Conservation (phyloP, 257 asterid genomes). For the Ehretia macrophylla region DNA sequence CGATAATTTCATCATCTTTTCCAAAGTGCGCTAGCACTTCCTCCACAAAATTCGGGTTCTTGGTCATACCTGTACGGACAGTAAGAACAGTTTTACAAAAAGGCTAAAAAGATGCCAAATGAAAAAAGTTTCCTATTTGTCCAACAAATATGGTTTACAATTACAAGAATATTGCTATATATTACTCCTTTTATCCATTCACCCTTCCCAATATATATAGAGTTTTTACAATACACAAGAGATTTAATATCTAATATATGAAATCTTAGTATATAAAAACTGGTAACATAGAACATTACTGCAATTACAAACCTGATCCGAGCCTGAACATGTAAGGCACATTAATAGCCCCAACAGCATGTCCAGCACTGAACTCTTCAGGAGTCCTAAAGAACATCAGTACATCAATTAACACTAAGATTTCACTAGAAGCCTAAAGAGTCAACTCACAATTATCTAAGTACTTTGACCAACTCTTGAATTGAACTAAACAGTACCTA, state of each 20-base stretch:
- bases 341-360: conserved; percentile 61
- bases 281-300: too few relatives aligned
- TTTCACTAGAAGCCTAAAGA: background rate
- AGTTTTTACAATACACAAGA: too few relatives aligned
- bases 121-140: background rate
- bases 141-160: background rate
- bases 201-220: too few relatives aligned
- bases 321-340: conserved; percentile 61
- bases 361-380: conserved; percentile 66
- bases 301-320: conserved; percentile 47
- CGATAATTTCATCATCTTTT: conserved; percentile 69
- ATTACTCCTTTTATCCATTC: too few relatives aligned
- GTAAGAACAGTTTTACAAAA: background rate
- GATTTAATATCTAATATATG: too few relatives aligned
- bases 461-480: background rate
- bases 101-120: background rate
- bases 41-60: conserved; percentile 51
- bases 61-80: conserved; percentile 43
- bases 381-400: conserved; percentile 41
- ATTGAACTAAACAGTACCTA: conserved; percentile 31
- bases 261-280: too few relatives aligned
- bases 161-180: too few relatives aligned
- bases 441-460: too few relatives aligned
- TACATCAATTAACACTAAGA: background rate
- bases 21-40: conserved; percentile 41